These are phyloP conservation scores for Fusarium sp. DNA, from an alignment of 2,329 filamentous ascomycete genomes.

Conservation along the genomic window DNA sequence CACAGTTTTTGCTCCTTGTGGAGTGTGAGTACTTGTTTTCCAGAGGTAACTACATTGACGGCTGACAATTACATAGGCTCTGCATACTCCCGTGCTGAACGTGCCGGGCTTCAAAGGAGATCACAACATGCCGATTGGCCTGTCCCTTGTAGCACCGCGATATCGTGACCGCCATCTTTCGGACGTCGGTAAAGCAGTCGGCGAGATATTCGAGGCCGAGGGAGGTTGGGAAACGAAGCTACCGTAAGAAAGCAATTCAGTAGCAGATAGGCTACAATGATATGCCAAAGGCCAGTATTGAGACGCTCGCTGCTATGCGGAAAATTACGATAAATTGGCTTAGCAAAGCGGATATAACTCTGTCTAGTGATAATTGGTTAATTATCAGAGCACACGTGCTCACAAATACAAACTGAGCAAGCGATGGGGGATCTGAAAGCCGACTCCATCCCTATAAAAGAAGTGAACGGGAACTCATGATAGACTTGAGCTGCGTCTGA, in stretches of 20 bases:
- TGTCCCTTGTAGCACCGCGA: constrained; percentile 64
- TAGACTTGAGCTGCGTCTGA: no score
- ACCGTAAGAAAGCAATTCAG: neutral
- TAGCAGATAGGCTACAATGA: no score
- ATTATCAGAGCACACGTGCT: no score
- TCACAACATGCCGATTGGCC: constrained; percentile 69
- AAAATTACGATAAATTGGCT: no score
- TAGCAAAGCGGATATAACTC: no score
- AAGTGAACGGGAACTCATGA: no score
- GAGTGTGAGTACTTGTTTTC: constrained; percentile 59
- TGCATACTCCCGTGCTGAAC: constrained; percentile 74
- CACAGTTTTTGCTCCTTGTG: constrained; percentile 65
- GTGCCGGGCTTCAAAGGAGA: constrained; percentile 70
- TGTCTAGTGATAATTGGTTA: no score
- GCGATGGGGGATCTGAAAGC: no score
- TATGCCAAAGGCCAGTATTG: no score
- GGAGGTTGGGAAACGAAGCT: constrained; percentile 47
- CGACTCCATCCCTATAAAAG: no score
- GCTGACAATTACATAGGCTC: constrained; percentile 48
- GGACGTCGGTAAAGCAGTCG: constrained; percentile 55
- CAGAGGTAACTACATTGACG: neutral
- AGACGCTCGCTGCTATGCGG: no score
- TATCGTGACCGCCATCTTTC: constrained; percentile 61
- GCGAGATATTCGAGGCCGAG: constrained; percentile 51
- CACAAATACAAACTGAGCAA: no score